Conservation (phyloP, 495 filamentous ascomycete species). For the Penicillium bovifimosum region DNA sequence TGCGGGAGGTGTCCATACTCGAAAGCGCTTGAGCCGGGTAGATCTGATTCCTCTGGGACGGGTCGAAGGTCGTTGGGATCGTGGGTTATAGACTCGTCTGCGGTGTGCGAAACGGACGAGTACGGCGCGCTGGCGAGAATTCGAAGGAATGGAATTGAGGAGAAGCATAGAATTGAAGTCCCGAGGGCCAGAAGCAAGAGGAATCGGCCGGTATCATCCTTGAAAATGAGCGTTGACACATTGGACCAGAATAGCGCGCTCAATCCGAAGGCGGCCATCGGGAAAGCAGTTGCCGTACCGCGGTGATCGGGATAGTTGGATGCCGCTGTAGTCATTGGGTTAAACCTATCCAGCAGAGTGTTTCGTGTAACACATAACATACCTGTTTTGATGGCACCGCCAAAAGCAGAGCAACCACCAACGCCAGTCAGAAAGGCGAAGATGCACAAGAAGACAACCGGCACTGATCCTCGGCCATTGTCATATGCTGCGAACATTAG, state of each 20-base stretch:
- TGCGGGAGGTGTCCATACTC: conserved; percentile 25
- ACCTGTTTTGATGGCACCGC: conserved; percentile 76
- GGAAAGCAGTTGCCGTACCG: conserved; percentile 91
- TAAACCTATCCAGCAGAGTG: neutral
- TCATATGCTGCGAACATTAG: conserved; percentile 39
- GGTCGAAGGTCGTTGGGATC: conserved; percentile 49
- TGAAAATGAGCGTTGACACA: conserved; percentile 71
- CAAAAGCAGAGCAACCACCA: conserved; percentile 83
- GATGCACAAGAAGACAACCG: conserved; percentile 66
- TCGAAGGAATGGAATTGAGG: conserved; percentile 75
- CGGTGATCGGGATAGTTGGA: conserved; percentile 89
- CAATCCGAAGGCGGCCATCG: conserved; percentile 85
- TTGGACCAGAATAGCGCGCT: conserved; percentile 95
- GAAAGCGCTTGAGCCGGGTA: conserved; percentile 43
- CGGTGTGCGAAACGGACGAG: conserved; percentile 50
- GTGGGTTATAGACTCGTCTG: conserved; percentile 50
- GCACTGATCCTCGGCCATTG: conserved; percentile 51
- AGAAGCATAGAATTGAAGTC: conserved; percentile 68
- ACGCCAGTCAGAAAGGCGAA: conserved; percentile 80
- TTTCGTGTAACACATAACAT: conserved; percentile 25
- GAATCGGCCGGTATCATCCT: conserved; percentile 74
- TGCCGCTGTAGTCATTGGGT: conserved; percentile 49
- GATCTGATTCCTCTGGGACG: conserved; percentile 60
- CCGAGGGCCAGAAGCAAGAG: conserved; percentile 73
- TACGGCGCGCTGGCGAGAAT: conserved; percentile 62